Evolutionary conservation across 2,329 filamentous ascomycete genomes (phyloP).

Genomic region (Aquanectria penicillioides): DNA sequence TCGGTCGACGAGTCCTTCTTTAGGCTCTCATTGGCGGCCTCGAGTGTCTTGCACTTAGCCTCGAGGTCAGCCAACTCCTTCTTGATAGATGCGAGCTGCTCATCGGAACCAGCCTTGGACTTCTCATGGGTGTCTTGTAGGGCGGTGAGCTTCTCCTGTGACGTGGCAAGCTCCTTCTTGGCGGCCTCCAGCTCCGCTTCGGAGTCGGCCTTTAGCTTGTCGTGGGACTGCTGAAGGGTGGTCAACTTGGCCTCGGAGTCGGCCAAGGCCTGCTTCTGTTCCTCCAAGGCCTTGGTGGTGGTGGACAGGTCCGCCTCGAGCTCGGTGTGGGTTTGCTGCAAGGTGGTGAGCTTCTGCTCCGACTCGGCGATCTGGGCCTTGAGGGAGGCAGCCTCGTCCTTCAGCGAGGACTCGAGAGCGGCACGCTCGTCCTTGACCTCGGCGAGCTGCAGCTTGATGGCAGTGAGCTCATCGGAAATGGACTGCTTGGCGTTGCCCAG

Average conservation of each 20-base stretch:
- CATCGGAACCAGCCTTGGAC: constrained; percentile 35
- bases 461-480: constrained; percentile 46
- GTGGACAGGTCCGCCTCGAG: constrained; percentile 46
- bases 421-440: constrained; percentile 48
- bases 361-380: constrained; percentile 48
- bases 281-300: constrained; percentile 37
- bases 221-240: constrained; percentile 39
- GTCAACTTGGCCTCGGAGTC: constrained; percentile 41
- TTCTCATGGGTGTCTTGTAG: constrained; percentile 38
- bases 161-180: constrained; percentile 39
- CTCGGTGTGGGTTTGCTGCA: constrained; percentile 44
- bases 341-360: constrained; percentile 44
- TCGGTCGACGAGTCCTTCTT: constrained; percentile 47
- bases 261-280: constrained; percentile 41
- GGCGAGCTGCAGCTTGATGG: constrained; percentile 46
- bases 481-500: constrained; percentile 43
- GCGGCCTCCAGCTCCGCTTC: constrained; percentile 41
- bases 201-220: constrained; percentile 41
- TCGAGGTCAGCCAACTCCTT: constrained; percentile 43
- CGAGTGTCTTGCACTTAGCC: constrained; percentile 39
- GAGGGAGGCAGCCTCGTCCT: constrained; percentile 45
- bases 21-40: constrained; percentile 39
- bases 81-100: constrained; percentile 24
- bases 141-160: constrained; percentile 31
- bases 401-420: constrained; percentile 44